A percentile compares a stretch with the other conserved stretches of the same genome.
Evolutionary conservation across 164 flowering plant species (phyloP).

Genomic region (Cinnamomum chago): DNA sequence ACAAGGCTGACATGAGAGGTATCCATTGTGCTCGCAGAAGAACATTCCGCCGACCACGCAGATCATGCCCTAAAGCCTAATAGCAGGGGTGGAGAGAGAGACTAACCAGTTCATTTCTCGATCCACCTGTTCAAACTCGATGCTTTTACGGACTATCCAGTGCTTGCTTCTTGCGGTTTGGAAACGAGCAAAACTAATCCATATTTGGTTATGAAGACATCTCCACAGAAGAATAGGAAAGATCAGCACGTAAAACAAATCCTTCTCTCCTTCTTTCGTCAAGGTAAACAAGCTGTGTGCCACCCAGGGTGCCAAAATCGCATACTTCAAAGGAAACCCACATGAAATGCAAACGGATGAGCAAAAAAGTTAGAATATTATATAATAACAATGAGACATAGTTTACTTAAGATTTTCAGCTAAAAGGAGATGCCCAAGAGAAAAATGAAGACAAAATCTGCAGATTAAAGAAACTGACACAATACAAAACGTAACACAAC

Average conservation of each 20-base stretch:
- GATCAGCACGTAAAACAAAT: neutral
- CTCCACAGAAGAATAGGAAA: slow-evolving; percentile 12
- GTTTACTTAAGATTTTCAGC: neutral
- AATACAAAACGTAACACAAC: no score
- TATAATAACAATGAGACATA: no score
- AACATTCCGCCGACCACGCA: no score
- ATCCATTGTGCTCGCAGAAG: no score
- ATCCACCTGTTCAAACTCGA: slow-evolving; percentile 46
- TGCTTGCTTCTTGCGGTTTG: slow-evolving; percentile 20
- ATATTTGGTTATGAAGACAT: slow-evolving; percentile 13
- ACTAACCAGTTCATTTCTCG: slow-evolving; percentile 35
- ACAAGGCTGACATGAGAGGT: no score
- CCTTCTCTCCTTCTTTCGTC: slow-evolving; percentile 5
- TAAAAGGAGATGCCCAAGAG: neutral
- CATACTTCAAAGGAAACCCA: slow-evolving; percentile 6
- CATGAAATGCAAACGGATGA: neutral
- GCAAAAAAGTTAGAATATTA: no score
- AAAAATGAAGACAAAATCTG: neutral
- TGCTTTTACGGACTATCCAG: slow-evolving; percentile 24
- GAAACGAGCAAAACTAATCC: slow-evolving; percentile 18
- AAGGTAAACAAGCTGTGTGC: slow-evolving; percentile 2
- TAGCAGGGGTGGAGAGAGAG: neutral
- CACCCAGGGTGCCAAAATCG: slow-evolving; percentile 10
- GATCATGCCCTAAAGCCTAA: no score
- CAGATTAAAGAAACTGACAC: no score